These are phyloP conservation scores for Globisporangium heterothallicum DNA, from an alignment of 352 stramenopile genomes.

Conservation along the genomic window DNA sequence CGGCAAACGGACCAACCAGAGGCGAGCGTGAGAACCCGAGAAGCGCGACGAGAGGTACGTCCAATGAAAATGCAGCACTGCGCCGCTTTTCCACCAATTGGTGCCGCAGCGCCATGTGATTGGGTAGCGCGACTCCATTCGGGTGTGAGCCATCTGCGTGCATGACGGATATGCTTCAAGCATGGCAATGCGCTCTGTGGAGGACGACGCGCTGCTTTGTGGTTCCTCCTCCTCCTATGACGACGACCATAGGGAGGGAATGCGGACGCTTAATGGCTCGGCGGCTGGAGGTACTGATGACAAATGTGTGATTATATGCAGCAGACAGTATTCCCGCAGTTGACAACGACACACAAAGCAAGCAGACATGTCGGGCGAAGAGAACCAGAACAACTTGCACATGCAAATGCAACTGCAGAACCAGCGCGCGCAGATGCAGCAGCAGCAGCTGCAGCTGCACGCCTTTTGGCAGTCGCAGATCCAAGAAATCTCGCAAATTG, in stretches of 20 bases:
- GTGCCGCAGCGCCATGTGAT: constrained; percentile 28
- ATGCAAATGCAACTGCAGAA: constrained; percentile 86
- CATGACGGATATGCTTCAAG: too few species aligned
- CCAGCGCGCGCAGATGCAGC: constrained; percentile 84
- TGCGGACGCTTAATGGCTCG: too few species aligned
- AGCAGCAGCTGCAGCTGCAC: constrained; percentile 80
- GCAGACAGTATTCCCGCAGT: too few species aligned
- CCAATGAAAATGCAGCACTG: constrained; percentile 61
- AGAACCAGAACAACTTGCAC: constrained; percentile 66
- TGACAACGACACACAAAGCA: not conserved
- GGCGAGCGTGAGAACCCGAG: constrained; percentile 9
- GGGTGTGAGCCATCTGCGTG: too few species aligned
- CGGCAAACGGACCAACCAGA: constrained; percentile 31
- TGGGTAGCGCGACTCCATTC: constrained; percentile 14
- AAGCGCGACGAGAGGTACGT: constrained; percentile 22
- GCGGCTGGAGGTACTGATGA: too few species aligned
- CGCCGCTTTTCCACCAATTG: constrained; percentile 75
- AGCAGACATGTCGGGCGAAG: constrained; percentile 46
- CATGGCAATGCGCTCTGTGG: not conserved
- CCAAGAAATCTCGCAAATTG: constrained; percentile 85
- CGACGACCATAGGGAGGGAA: too few species aligned
- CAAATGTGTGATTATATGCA: too few species aligned
- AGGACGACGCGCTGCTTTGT: not conserved
- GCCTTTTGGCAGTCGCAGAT: constrained; percentile 88
- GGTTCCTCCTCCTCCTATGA: too few species aligned